These are phyloP conservation scores for Diplodia corticola DNA, from an alignment of 2,329 filamentous ascomycete species.

Conservation along the genomic window DNA sequence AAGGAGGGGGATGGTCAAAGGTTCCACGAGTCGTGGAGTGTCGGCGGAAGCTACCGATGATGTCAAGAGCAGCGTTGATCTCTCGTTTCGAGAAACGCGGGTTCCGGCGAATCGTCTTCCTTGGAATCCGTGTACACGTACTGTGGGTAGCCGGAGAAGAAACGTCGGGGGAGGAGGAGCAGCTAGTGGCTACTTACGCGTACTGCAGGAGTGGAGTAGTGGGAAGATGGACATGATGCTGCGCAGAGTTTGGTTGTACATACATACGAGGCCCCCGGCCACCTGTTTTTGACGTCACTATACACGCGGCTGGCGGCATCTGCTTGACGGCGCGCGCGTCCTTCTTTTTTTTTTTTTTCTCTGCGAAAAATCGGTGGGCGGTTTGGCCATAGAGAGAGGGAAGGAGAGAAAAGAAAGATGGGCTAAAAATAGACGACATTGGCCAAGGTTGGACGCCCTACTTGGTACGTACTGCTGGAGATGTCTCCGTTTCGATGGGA, in stretches of 20 bases:
- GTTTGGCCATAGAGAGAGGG: slow-evolving; percentile 38
- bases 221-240: not conserved
- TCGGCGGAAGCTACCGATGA: not conserved
- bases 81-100: slow-evolving; percentile 42
- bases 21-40: not conserved
- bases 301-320: not conserved
- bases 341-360: too few species aligned
- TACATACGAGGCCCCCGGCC: not conserved
- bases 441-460: not conserved
- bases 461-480: not conserved
- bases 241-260: not conserved
- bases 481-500: not conserved
- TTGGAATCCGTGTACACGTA: not conserved
- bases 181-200: not conserved
- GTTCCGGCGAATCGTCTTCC: not conserved
- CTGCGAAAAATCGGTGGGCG: not conserved
- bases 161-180: not conserved
- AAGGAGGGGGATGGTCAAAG: not conserved
- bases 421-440: not conserved
- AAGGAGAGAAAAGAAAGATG: slow-evolving; percentile 32
- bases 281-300: not conserved
- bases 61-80: not conserved
- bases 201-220: not conserved
- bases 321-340: not conserved
- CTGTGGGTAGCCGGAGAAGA: too few species aligned